phyloP scores from a whole-genome alignment of 2,329 filamentous ascomycete genomes.

The Apiospora hydei region DNA sequence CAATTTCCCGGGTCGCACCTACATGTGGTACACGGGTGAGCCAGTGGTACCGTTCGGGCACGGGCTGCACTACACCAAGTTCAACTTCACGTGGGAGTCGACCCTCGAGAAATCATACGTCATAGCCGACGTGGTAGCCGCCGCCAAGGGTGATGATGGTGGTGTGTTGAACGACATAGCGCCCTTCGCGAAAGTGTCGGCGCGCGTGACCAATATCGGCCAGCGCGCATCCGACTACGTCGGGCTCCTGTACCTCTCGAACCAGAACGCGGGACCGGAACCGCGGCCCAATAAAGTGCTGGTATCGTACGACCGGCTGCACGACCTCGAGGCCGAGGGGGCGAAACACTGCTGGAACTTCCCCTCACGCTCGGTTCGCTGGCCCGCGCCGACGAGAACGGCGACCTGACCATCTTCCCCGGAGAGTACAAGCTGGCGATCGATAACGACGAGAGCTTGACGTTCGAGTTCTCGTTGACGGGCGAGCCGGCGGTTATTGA shows the following conservation, averaged over 20 bases:
- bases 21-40: conserved; percentile 56
- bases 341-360: conserved; percentile 33
- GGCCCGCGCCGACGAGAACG: conserved; percentile 51
- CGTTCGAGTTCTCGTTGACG: conserved; percentile 17
- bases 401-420: conserved; percentile 40
- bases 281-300: conserved; percentile 56
- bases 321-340: conserved; percentile 37
- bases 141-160: conserved; percentile 36
- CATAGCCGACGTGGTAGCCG: conserved; percentile 47
- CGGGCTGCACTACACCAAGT: conserved; percentile 58
- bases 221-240: conserved; percentile 53
- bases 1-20: conserved; percentile 52
- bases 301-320: conserved; percentile 51
- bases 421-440: conserved; percentile 23
- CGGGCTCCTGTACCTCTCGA: conserved; percentile 51
- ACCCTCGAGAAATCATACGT: conserved; percentile 29
- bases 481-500: conserved; percentile 20
- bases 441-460: conserved; percentile 17
- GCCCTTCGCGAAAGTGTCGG: conserved; percentile 45
- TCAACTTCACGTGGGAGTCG: conserved; percentile 37
- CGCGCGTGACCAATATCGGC: conserved; percentile 52
- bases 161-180: conserved; percentile 43
- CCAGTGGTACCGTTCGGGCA: conserved; percentile 53
- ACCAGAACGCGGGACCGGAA: conserved; percentile 44
- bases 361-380: conserved; percentile 52